Conservation (phyloP, 2,329 filamentous ascomycete genomes). For the Aspergillus ibericus region DNA sequence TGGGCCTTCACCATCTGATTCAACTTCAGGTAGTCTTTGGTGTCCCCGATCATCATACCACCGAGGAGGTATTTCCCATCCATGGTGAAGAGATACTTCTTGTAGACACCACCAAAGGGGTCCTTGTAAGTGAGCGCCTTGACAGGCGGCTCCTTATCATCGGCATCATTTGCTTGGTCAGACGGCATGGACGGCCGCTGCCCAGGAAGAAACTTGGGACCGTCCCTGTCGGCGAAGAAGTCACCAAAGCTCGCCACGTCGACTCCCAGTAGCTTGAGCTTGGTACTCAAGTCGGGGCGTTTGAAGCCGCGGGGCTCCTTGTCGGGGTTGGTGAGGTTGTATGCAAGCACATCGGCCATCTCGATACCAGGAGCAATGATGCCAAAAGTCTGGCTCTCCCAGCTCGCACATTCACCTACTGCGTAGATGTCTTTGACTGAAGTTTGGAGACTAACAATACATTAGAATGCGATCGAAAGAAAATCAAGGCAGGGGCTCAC, state of each 20-base stretch:
- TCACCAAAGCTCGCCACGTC: conserved; percentile 93
- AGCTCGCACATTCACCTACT: conserved; percentile 88
- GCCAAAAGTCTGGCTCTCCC: conserved; percentile 82
- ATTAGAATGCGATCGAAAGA: neutral
- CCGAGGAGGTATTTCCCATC: conserved; percentile 88
- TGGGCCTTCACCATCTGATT: conserved; percentile 84
- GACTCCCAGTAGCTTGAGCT: conserved; percentile 83
- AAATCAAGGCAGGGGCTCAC: conserved; percentile 12
- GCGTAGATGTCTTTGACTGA: conserved; percentile 75
- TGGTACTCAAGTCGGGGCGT: conserved; percentile 83
- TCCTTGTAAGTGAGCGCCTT: conserved; percentile 87
- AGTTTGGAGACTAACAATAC: conserved; percentile 57
- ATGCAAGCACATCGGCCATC: conserved; percentile 88
- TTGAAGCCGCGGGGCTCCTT: conserved; percentile 72
- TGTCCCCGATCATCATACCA: conserved; percentile 98
- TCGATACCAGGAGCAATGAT: conserved; percentile 87
- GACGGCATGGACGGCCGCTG: conserved; percentile 45
- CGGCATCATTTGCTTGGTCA: conserved; percentile 42
- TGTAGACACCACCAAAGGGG: conserved; percentile 84
- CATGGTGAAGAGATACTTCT: conserved; percentile 87
- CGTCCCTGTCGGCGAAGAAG: conserved; percentile 86
- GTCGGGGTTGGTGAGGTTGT: conserved; percentile 80
- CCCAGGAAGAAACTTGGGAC: conserved; percentile 71
- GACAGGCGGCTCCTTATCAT: conserved; percentile 57
- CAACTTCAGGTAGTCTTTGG: conserved; percentile 83